Conservation (phyloP, 1,139 yeast genomes). For the Wickerhamiella infanticola region DNA sequence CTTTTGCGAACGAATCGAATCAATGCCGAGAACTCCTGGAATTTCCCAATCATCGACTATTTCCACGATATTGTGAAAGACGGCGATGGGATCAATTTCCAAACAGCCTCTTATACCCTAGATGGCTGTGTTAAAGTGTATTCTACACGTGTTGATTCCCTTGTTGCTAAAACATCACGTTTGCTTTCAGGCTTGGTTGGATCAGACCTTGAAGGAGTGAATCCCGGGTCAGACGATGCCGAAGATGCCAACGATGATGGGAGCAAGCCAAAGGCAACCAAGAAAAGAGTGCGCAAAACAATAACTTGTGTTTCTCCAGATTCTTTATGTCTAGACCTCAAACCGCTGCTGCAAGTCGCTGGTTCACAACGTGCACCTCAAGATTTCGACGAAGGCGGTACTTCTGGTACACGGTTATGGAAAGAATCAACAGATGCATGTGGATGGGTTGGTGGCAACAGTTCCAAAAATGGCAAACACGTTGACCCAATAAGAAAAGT, state of each 20-base stretch:
- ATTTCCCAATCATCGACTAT: conserved; percentile 75
- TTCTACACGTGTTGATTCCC: conserved; percentile 78
- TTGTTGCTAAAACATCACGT: conserved; percentile 80
- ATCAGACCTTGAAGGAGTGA: conserved; percentile 9
- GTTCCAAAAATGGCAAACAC: neutral
- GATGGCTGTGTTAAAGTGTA: conserved; percentile 82
- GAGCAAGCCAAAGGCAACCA: conserved; percentile 11
- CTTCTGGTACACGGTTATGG: conserved; percentile 1
- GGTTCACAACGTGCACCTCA: neutral
- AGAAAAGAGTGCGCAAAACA: neutral
- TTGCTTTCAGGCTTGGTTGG: conserved; percentile 56
- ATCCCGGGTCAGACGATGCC: conserved; percentile 14
- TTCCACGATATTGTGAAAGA: conserved; percentile 52
- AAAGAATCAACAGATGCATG: neutral
- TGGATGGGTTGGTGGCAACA: neutral
- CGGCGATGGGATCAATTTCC: conserved; percentile 34
- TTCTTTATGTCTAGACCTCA: neutral
- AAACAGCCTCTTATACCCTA: conserved; percentile 60
- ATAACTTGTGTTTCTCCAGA: conserved; percentile 6
- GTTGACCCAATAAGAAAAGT: too few relatives aligned
- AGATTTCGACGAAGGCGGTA: conserved; percentile 2
- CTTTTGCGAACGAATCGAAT: conserved; percentile 68
- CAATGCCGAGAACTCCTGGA: conserved; percentile 49
- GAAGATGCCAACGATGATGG: conserved; percentile 12
- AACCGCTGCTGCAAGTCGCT: neutral